Evolutionary conservation across 495 filamentous ascomycete species (phyloP), one percentile per base, ranked within the genome.

Genomic region (Daldinia bambusicola): DNA sequence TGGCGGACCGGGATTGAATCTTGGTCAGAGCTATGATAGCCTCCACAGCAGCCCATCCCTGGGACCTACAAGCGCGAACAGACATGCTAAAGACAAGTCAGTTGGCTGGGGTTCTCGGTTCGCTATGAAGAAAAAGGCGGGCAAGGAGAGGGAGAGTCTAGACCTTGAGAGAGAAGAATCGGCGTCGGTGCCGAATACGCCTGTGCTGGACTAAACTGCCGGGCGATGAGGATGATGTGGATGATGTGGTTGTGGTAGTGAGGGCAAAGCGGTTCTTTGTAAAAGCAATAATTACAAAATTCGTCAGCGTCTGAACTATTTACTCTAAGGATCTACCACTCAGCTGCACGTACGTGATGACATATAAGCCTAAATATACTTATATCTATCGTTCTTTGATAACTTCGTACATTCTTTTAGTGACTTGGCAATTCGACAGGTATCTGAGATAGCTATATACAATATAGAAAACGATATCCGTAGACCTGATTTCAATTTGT

Each of bases 101-200:
- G 75, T 74, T 16, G 77, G 80, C 61, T 85, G 83, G 83, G 74
- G 83, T 31, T 78, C 77, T 63, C 76, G 74, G 48, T 85, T 84
- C 69, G 66, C 77, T 38, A 84, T 83, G 71, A 84, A 83, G 77
- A 82, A 80, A 52, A 84, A 80, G 76, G n/a, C 68, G 2, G 78
- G 75, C 6, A 81, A 79, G 71, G 81, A 84, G 51, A 83, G 81
- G 74, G 82, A 83, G 66, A 83, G 82, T 63, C 63, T 84, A 60
- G 83, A 85, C 18, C 61, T 82, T 31, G 83, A 85, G 30, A 76
- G 83, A 64, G 74, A 80, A 30, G 72, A 72, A 18, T 55, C 73
- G 16, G 61, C 60, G 32, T 55, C 73, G 18, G 61, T 60, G 32
- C 61, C 70, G n/a, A 55, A 16, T 51, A 72, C 65, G 48, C 61